Percentiles rank a stretch among this genome's conserved stretches.
Conservation (phyloP, 345 rosid species). For the Boechera stricta region DNA sequence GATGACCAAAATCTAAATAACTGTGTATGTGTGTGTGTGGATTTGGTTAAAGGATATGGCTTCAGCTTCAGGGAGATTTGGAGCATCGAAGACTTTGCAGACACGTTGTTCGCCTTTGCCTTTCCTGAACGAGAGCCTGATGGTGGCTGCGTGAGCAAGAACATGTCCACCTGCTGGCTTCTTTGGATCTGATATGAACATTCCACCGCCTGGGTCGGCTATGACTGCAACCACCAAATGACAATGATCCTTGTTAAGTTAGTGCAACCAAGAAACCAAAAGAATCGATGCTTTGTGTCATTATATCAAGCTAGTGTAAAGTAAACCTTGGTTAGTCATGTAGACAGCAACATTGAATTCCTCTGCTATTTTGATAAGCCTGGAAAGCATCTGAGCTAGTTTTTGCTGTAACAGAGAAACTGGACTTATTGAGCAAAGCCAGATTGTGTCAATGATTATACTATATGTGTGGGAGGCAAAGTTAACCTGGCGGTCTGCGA, state of each 20-base stretch:
- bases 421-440: constrained; percentile 16
- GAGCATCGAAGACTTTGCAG: constrained; percentile 95
- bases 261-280: background rate
- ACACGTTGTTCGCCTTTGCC: constrained; percentile 92
- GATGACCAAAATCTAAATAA: background rate
- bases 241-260: background rate
- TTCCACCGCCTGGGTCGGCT: constrained; percentile 88
- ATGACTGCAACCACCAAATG: constrained; percentile 59
- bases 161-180: constrained; percentile 94
- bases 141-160: constrained; percentile 83
- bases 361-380: constrained; percentile 82
- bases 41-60: constrained; percentile 74
- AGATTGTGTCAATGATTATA: background rate
- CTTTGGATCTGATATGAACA: constrained; percentile 90
- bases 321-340: constrained; percentile 90
- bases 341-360: constrained; percentile 93
- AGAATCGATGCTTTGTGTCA: background rate
- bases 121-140: constrained; percentile 89
- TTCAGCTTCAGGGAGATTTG: constrained; percentile 89
- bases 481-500: constrained; percentile 83
- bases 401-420: constrained; percentile 72
- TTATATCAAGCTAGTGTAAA: background rate
- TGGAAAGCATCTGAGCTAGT: constrained; percentile 90
- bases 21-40: background rate
- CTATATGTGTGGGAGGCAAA: background rate